Conservation (phyloP, 805 yeast genomes). For the Alloascoidea hylecoeti region DNA sequence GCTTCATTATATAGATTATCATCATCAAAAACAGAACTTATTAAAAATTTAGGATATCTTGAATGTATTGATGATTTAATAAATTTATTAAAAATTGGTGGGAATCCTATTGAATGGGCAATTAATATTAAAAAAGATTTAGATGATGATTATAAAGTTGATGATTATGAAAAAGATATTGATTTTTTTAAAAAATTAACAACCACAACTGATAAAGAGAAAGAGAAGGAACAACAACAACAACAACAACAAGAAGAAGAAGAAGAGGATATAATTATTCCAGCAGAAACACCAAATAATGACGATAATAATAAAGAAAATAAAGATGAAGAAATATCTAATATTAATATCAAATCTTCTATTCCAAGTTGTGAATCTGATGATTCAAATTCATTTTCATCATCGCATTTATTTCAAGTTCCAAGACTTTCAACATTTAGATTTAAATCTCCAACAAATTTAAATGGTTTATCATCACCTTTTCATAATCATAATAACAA, state of each 20-base stretch:
- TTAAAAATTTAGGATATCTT: not conserved
- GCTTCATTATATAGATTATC: not conserved
- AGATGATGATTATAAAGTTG: slow-evolving; percentile 1
- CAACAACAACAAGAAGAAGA: not conserved
- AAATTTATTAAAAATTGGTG: not conserved
- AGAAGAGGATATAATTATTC: not conserved
- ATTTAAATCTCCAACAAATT: not conserved
- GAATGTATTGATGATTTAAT: not conserved
- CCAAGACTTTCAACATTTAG: not conserved
- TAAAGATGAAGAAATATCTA: no score
- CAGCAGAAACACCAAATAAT: not conserved
- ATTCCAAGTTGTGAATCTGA: slow-evolving; percentile 1
- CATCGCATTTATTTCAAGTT: no score
- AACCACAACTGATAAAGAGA: not conserved
- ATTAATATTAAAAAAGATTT: not conserved
- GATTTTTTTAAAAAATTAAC: not conserved
- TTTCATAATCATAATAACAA: not conserved
- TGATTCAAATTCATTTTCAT: not conserved
- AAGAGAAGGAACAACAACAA: not conserved
- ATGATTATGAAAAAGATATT: not conserved
- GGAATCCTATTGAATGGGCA: not conserved
- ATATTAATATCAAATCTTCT: no score
- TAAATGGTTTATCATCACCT: not conserved
- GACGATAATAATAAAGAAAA: not conserved
- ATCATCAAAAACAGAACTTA: not conserved